Conservation (phyloP, 306 rosid genomes). For the cucumber (Cucumis sativus) region DNA sequence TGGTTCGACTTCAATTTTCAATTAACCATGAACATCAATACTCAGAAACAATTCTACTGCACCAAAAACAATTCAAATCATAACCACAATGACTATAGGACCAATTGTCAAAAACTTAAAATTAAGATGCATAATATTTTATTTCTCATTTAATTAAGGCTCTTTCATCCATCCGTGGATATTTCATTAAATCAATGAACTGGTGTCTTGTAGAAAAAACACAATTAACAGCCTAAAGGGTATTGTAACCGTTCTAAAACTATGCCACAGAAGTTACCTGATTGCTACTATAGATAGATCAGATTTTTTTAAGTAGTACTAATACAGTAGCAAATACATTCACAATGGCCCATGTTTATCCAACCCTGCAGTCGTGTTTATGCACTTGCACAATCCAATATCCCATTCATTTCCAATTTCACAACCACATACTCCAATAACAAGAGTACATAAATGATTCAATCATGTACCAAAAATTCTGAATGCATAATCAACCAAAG, state of each 20-base stretch:
- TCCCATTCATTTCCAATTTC: background rate
- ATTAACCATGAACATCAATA: background rate
- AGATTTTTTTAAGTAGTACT: background rate
- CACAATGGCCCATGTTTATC: background rate
- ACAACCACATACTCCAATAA: background rate
- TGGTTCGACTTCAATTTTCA: background rate
- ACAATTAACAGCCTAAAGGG: background rate
- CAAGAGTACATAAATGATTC: background rate
- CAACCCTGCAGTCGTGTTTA: background rate
- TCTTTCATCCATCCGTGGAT: too few relatives aligned
- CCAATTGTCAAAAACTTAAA: background rate
- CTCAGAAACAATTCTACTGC: background rate
- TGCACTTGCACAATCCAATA: background rate
- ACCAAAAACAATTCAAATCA: background rate
- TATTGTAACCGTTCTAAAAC: background rate
- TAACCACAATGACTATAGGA: background rate
- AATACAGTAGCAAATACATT: background rate
- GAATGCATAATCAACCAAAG: background rate
- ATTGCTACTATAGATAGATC: background rate
- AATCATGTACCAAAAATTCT: background rate
- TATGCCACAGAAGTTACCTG: background rate
- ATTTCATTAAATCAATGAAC: too few relatives aligned
- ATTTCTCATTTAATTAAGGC: too few relatives aligned
- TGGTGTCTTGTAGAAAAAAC: too few relatives aligned
- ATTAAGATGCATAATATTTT: background rate